Conservation (phyloP, 805 yeast species). For the Starmerella kuoi region DNA sequence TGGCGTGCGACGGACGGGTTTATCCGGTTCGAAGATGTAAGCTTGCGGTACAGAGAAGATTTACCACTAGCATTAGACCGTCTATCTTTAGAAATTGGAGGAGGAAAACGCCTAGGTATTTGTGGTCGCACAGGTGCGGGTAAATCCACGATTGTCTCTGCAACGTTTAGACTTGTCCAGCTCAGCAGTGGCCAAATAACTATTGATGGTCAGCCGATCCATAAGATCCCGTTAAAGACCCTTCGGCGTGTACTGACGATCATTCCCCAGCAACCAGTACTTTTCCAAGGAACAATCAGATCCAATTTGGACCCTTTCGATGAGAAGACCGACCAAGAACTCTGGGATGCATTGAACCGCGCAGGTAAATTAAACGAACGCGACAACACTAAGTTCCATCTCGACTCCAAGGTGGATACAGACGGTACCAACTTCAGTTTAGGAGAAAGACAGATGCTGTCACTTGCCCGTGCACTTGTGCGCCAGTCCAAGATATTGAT, state of each 20-base stretch:
- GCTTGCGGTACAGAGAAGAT: constrained; percentile 47
- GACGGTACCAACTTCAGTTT: constrained; percentile 20
- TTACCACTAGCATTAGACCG: constrained; percentile 55
- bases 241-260: constrained; percentile 61
- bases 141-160: constrained; percentile 60
- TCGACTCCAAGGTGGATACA: constrained; percentile 32
- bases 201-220: constrained; percentile 59
- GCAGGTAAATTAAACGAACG: constrained; percentile 28
- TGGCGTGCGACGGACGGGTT: constrained; percentile 57
- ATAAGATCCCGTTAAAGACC: constrained; percentile 48
- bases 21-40: constrained; percentile 45
- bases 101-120: constrained; percentile 62
- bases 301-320: constrained; percentile 67
- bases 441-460: constrained; percentile 18
- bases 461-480: constrained; percentile 56
- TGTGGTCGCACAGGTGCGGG: constrained; percentile 92
- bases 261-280: constrained; percentile 80
- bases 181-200: constrained; percentile 38
- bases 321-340: constrained; percentile 39
- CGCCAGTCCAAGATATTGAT: constrained; percentile 48
- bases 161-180: constrained; percentile 56
- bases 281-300: constrained; percentile 67
- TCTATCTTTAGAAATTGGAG: constrained; percentile 38
- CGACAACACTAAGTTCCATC: constrained; percentile 38
- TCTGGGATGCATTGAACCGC: constrained; percentile 58